phyloP scores from a whole-genome alignment of 1,284 basidiomycete genomes.

The Moesziomyces globuligerus region DNA sequence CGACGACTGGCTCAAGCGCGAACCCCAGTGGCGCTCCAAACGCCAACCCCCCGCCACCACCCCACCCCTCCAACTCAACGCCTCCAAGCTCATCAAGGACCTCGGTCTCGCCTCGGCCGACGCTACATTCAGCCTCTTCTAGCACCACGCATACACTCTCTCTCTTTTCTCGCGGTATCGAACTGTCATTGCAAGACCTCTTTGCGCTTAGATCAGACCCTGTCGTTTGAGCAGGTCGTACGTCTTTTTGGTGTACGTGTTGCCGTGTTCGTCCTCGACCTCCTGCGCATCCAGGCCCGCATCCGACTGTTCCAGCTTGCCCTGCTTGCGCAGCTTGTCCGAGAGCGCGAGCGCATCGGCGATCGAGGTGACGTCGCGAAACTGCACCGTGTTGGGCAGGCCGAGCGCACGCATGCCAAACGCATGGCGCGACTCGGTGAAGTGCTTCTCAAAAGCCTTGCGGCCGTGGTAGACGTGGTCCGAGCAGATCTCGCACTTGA shows the following conservation, averaged over 20 bases:
- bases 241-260: constrained; percentile 65
- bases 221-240: constrained; percentile 67
- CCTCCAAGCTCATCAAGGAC: constrained; percentile 26
- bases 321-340: constrained; percentile 61
- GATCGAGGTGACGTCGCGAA: constrained; percentile 97
- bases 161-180: too few relatives aligned
- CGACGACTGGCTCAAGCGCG: constrained; percentile 29
- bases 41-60: background rate
- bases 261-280: constrained; percentile 65
- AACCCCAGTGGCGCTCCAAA: constrained; percentile 12
- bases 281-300: constrained; percentile 61
- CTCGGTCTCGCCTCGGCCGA: constrained; percentile 10
- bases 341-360: constrained; percentile 84
- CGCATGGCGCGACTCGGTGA: constrained; percentile 93
- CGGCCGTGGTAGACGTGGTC: constrained; percentile 76
- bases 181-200: background rate
- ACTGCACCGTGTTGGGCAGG: constrained; percentile 97
- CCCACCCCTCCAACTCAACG: constrained; percentile 7
- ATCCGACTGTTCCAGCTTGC: constrained; percentile 37
- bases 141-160: background rate
- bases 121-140: constrained; percentile 12
- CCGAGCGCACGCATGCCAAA: constrained; percentile 98
- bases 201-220: constrained; percentile 54
- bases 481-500: constrained; percentile 97
- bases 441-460: constrained; percentile 93